Conservation (phyloP, 768 basidiomycete genomes). For the Leucosporidium yakuticum region DNA sequence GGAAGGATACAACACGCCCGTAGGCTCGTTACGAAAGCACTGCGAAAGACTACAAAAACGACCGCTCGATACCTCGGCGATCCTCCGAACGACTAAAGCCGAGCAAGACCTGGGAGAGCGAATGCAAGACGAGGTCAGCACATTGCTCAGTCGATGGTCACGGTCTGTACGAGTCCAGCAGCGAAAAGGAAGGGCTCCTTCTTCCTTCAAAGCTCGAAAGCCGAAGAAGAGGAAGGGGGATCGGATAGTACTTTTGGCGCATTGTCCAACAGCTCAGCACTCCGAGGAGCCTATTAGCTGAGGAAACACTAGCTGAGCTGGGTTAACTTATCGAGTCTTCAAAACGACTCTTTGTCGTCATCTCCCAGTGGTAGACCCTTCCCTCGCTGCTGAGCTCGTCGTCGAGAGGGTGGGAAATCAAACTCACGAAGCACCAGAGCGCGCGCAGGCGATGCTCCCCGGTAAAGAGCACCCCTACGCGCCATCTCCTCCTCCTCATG, state of each 20-base stretch:
- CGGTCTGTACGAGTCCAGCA: too few relatives aligned
- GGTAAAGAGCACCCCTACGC: neutral
- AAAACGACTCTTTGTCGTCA: constrained; percentile 11
- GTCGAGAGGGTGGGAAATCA: neutral
- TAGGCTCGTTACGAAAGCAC: too few relatives aligned
- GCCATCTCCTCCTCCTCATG: constrained; percentile 3
- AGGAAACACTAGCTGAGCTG: constrained; percentile 9
- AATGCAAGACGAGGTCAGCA: too few relatives aligned
- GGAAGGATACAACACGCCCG: too few relatives aligned
- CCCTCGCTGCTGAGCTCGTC: neutral
- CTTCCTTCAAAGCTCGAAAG: neutral
- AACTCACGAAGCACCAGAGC: neutral
- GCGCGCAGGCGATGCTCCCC: neutral
- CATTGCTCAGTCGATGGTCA: too few relatives aligned
- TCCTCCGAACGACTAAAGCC: too few relatives aligned
- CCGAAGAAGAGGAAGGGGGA: constrained; percentile 2
- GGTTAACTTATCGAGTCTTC: constrained; percentile 11
- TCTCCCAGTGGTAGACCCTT: constrained; percentile 1
- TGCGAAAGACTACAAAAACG: too few relatives aligned
- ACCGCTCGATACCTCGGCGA: too few relatives aligned
- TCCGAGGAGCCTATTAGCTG: neutral
- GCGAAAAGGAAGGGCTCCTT: neutral
- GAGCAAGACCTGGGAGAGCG: too few relatives aligned
- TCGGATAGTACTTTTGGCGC: constrained; percentile 10
- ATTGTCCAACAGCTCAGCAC: neutral